Evolutionary conservation across 345 rosid species (phyloP).

Genomic region (Camelina hispida): DNA sequence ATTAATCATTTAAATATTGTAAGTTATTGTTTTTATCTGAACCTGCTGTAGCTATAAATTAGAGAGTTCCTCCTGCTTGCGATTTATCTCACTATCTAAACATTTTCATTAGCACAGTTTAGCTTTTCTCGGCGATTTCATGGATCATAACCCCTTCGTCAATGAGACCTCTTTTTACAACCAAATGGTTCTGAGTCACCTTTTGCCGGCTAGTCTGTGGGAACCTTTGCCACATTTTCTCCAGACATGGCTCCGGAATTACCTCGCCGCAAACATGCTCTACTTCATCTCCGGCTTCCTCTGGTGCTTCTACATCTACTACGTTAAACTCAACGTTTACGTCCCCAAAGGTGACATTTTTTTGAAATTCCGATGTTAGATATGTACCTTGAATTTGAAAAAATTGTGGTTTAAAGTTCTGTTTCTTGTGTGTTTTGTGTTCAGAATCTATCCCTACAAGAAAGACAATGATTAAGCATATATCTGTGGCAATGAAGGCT

Average conservation of each 20-base stretch:
- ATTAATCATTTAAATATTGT: no score
- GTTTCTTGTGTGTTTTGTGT: background rate
- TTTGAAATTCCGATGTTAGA: no score
- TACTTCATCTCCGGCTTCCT: constrained; percentile 70
- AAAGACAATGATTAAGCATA: constrained; percentile 79
- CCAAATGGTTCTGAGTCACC: constrained; percentile 57
- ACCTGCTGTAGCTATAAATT: no score
- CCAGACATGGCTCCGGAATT: constrained; percentile 86
- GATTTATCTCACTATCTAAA: background rate
- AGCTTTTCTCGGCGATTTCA: background rate
- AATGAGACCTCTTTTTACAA: constrained; percentile 64
- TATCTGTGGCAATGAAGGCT: constrained; percentile 84
- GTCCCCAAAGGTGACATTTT: constrained; percentile 60
- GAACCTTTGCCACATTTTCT: constrained; percentile 62
- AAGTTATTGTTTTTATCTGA: no score
- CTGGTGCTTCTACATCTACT: constrained; percentile 85
- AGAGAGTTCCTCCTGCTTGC: background rate
- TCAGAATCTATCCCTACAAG: constrained; percentile 80
- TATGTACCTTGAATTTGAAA: background rate
- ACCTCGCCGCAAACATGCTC: constrained; percentile 59
- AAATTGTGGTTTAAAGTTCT: background rate
- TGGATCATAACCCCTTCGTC: constrained; percentile 40
- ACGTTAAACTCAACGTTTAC: constrained; percentile 66
- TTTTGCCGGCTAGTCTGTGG: constrained; percentile 64
- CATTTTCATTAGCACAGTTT: background rate